Percentiles rank a stretch among this genome's conserved stretches.
Conservation (phyloP, 2,329 filamentous ascomycete species). For the Diplodia sapinea region DNA sequence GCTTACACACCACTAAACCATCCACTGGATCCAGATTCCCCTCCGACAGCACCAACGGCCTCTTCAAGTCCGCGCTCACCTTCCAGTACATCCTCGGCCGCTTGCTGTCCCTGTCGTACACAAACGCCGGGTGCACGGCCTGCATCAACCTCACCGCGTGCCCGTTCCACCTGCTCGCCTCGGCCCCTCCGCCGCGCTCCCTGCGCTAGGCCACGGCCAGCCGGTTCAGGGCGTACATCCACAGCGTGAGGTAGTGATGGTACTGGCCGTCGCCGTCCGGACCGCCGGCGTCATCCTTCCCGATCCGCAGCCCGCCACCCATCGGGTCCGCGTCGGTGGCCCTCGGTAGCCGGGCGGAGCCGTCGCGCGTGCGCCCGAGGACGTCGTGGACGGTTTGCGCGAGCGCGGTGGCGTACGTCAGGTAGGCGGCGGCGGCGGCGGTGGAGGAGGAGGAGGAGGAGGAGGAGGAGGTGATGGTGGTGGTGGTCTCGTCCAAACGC, state of each 20-base stretch:
- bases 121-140: conserved; percentile 61
- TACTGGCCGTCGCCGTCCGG: conserved; percentile 65
- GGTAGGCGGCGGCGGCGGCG: conserved; percentile 49
- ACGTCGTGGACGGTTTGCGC: conserved; percentile 59
- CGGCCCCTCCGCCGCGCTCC: conserved; percentile 35
- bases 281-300: conserved; percentile 58
- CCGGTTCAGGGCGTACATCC: conserved; percentile 67
- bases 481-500: too few relatives aligned
- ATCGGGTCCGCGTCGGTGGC: conserved; percentile 61
- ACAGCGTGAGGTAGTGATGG: conserved; percentile 66
- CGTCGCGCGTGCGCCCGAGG: conserved; percentile 60
- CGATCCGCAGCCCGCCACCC: conserved; percentile 63
- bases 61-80: conserved; percentile 57
- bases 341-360: conserved; percentile 53
- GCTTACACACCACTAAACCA: conserved; percentile 24
- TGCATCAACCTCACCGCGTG: conserved; percentile 60
- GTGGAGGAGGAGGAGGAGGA: too few relatives aligned
- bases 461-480: too few relatives aligned
- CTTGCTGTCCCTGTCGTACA: conserved; percentile 46
- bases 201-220: conserved; percentile 51
- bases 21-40: conserved; percentile 60
- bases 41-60: conserved; percentile 57
- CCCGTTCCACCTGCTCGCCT: conserved; percentile 55
- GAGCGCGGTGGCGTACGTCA: conserved; percentile 57
- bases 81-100: conserved; percentile 62